phyloP scores from a whole-genome alignment of 1,284 basidiomycete species.

The Tilletiopsis washingtonensis region DNA sequence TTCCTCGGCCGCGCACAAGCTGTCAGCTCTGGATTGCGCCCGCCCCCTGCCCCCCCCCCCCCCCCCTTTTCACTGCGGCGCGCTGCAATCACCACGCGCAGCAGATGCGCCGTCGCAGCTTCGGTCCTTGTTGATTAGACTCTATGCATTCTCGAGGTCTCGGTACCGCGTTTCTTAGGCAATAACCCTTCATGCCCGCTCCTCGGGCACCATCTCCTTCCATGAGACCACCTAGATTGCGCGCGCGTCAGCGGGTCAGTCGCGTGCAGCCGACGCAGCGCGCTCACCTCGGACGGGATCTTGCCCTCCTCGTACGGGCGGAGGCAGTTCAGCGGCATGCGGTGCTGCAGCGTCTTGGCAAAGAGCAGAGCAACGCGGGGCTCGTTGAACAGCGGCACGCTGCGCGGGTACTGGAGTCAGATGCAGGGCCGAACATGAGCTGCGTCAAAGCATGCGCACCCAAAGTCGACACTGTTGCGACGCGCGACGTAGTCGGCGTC shows the following conservation, averaged over 20 bases:
- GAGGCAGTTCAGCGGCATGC: conserved; percentile 77
- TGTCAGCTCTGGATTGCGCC: too few relatives aligned
- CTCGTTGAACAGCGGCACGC: conserved; percentile 74
- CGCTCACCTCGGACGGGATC: conserved; percentile 79
- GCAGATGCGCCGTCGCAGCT: too few relatives aligned
- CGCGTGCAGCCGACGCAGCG: too few relatives aligned
- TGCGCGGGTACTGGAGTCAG: neutral
- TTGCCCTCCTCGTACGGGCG: conserved; percentile 76
- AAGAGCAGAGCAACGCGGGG: conserved; percentile 80
- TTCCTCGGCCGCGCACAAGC: too few relatives aligned
- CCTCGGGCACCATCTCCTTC: neutral
- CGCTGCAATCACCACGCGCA: too few relatives aligned
- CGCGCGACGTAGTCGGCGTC: conserved; percentile 93
- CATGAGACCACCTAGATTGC: neutral
- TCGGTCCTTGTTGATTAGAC: too few relatives aligned
- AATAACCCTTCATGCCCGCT: too few relatives aligned
- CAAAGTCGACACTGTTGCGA: conserved; percentile 50
- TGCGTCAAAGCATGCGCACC: conserved; percentile 7
- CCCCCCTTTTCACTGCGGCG: too few relatives aligned
- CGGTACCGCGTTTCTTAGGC: too few relatives aligned
- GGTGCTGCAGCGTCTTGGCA: conserved; percentile 79
- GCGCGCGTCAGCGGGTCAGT: neutral
- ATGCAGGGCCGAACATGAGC: neutral
- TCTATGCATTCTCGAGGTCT: too few relatives aligned
- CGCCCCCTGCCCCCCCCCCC: too few relatives aligned